Evolutionary conservation across 208 protist genomes (phyloP), one percentile per base, ranked within the genome.

Genomic region (Wallacemonas sp.): DNA sequence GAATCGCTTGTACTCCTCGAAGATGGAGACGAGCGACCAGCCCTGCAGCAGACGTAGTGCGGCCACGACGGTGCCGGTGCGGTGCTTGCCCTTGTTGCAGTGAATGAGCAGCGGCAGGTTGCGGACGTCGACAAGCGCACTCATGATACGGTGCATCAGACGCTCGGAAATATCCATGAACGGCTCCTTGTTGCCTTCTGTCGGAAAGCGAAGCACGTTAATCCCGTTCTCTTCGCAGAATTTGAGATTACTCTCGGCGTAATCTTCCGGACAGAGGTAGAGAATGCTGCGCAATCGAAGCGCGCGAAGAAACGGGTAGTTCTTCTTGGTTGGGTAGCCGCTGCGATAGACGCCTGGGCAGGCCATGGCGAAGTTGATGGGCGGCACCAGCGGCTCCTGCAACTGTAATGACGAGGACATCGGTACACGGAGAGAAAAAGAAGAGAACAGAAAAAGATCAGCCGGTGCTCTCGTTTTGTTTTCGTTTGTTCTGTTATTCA

Each of bases 61-160:
- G 1, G 87, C 95, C n/a, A 97, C 95, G 0, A 99, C 79, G 19
- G 94, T 97, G 29, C 97, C 97, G 16, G 97, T 99, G 48, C 97
- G 78, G 65, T 99, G 97, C 76, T 98, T 97, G 9, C 94, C 94
- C 71, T 99, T 99, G 68, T 99, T 98, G 78, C 98, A 99, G 76
- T 99, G 97, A 54, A 99, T 99, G 12, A 99, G 76, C 44, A 99
- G 65, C 4, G 98, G 98, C 56, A 98, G 93, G 71, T 98, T 96
- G 62, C 96, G 87, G 0, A 83, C 85, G 68, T 99, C 97, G 27
- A 82, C 71, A 48, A 97, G 67, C 27, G 85, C 65, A 12, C 64
- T 68, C 2, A 97, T 75, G 27, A 95, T 94, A 54, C 83, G 88
- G 68, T 95, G 84, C 78, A 97, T 94, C 9, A 97, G 79, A 11